Conservation (phyloP, 768 basidiomycete species). For the Cystobasidium onofrii region DNA sequence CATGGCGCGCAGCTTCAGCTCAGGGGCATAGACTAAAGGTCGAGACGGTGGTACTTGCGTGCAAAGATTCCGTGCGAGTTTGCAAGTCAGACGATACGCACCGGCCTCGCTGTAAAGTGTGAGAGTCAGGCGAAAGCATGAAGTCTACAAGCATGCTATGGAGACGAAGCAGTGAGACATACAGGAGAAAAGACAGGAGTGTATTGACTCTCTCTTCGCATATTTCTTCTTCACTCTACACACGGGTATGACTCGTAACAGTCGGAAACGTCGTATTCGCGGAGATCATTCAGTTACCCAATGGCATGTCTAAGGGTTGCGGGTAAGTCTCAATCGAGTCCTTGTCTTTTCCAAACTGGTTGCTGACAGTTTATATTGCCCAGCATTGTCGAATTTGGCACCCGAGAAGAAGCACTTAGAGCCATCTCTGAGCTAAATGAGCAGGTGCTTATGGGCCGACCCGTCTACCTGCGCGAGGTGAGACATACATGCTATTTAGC, state of each 20-base stretch:
- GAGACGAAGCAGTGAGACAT: neutral
- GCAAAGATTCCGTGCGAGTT: neutral
- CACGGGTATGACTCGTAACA: constrained; percentile 48
- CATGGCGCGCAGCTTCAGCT: neutral
- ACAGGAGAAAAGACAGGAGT: constrained; percentile 43
- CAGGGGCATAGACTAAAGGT: constrained; percentile 23
- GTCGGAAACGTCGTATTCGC: constrained; percentile 99
- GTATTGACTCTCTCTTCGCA: neutral
- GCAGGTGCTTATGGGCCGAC: constrained; percentile 77
- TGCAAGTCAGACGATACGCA: too few relatives aligned
- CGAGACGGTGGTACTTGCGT: neutral
- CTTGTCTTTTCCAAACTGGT: too few relatives aligned
- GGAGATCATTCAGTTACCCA: constrained; percentile 95
- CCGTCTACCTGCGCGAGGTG: constrained; percentile 94
- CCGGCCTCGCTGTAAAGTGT: too few relatives aligned
- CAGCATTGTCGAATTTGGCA: constrained; percentile 91
- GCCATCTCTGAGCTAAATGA: constrained; percentile 87
- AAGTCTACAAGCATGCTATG: neutral
- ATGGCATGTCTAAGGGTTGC: constrained; percentile 96
- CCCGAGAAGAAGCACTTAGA: constrained; percentile 77
- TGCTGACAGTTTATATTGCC: too few relatives aligned
- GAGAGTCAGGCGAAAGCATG: too few relatives aligned
- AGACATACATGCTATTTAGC: neutral
- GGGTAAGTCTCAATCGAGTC: constrained; percentile 81
- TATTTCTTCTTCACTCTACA: neutral